Evolutionary conservation across 495 filamentous ascomycete genomes (phyloP).

Genomic region (Pseudoneurospora amorphoporcata): DNA sequence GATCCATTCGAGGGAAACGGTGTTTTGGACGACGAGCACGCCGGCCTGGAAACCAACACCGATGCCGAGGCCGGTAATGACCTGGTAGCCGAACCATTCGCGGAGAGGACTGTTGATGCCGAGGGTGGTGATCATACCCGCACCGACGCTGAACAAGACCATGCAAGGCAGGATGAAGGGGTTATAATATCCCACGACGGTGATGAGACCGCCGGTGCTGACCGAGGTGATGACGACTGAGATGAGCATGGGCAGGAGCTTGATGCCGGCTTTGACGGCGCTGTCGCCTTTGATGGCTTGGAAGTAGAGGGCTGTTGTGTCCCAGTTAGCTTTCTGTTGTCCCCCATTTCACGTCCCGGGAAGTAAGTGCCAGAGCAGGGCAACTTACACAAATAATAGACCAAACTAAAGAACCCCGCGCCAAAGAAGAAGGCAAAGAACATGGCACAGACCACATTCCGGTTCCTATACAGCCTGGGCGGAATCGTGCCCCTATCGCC

Average conservation of each 20-base stretch:
- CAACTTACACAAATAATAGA: constrained; percentile 56
- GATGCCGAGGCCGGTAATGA: constrained; percentile 36
- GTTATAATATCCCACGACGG: constrained; percentile 42
- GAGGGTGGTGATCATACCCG: constrained; percentile 42
- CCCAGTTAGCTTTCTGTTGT: neutral
- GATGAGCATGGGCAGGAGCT: constrained; percentile 66
- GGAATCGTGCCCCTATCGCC: constrained; percentile 46
- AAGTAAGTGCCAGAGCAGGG: neutral
- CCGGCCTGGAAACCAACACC: constrained; percentile 34
- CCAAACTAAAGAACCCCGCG: constrained; percentile 54
- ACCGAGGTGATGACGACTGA: constrained; percentile 47
- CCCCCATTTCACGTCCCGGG: too few relatives aligned
- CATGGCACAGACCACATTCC: constrained; percentile 42
- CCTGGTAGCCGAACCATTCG: constrained; percentile 47
- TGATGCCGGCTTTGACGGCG: constrained; percentile 67
- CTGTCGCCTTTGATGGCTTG: constrained; percentile 68
- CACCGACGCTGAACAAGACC: constrained; percentile 37
- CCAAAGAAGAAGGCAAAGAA: constrained; percentile 51
- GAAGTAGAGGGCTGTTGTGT: constrained; percentile 61
- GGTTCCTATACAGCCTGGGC: constrained; percentile 44
- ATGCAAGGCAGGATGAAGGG: constrained; percentile 36
- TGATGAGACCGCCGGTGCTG: constrained; percentile 31
- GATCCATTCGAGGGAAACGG: constrained; percentile 43
- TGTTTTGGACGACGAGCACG: constrained; percentile 44
- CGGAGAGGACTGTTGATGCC: constrained; percentile 29